phyloP scores from a whole-genome alignment of 306 rosid species.

The Cucurbita moschata region DNA sequence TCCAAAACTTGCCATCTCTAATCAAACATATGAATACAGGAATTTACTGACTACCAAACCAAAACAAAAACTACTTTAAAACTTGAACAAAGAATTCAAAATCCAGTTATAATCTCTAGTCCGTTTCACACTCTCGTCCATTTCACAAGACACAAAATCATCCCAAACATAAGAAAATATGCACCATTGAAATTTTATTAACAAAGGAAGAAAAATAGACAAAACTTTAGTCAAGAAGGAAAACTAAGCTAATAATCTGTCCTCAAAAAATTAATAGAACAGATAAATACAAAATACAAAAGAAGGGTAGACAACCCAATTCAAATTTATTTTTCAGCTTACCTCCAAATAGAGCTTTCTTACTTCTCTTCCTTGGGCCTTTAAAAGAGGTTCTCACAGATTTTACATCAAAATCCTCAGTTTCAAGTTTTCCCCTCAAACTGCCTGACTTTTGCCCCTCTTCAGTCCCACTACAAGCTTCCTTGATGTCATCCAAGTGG shows the following conservation, averaged over 20 bases:
- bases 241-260: neutral
- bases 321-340: slow-evolving; percentile 6
- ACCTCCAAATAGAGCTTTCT: slow-evolving; percentile 48
- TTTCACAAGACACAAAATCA: neutral
- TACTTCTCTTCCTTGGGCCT: slow-evolving; percentile 45
- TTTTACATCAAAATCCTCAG: slow-evolving; percentile 33
- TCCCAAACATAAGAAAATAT: neutral
- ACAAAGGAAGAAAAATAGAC: neutral
- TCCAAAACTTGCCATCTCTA: neutral
- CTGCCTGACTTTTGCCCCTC: slow-evolving; percentile 36
- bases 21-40: neutral
- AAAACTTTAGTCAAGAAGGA: neutral
- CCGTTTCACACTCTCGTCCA: slow-evolving; percentile 2
- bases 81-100: neutral
- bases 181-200: neutral
- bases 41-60: neutral
- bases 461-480: slow-evolving; percentile 71
- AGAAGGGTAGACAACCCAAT: neutral
- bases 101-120: neutral
- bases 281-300: neutral
- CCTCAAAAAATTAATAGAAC: slow-evolving; percentile 5
- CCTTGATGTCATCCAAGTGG: slow-evolving; percentile 53
- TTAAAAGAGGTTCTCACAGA: slow-evolving; percentile 33
- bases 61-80: neutral
- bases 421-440: slow-evolving; percentile 32